A percentile compares a stretch with the other conserved stretches of the same genome.
phyloP scores from a whole-genome alignment of 805 yeast genomes.

The Naumovozyma dairenensis region DNA sequence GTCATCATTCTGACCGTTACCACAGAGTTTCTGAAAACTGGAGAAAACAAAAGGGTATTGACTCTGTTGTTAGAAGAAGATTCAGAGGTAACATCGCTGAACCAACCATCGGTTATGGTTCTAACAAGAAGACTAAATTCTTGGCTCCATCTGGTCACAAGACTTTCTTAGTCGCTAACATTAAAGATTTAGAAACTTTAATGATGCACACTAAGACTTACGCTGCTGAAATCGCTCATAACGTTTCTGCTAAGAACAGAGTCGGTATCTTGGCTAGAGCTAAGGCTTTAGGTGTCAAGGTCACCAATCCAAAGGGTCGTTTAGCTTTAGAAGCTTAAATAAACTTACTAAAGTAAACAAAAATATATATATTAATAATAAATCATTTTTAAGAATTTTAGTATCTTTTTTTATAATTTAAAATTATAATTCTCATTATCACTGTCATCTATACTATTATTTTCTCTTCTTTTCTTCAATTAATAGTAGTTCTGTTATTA shows the following conservation, averaged over 20 bases:
- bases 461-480: too few relatives aligned
- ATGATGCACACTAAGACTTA: constrained; percentile 92
- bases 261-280: constrained; percentile 89
- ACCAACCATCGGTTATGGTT: constrained; percentile 99
- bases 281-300: constrained; percentile 92
- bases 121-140: constrained; percentile 95
- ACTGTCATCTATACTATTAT: too few relatives aligned
- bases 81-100: constrained; percentile 97
- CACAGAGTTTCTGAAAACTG: constrained; percentile 94
- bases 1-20: constrained; percentile 99
- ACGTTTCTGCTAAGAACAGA: constrained; percentile 94
- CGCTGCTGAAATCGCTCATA: constrained; percentile 99
- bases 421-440: too few relatives aligned
- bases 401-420: too few relatives aligned
- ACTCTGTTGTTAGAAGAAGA: constrained; percentile 97
- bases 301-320: constrained; percentile 97
- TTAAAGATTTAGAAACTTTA: constrained; percentile 83
- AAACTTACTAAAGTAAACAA: neutral
- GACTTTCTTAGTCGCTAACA: constrained; percentile 83
- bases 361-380: too few relatives aligned
- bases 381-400: too few relatives aligned
- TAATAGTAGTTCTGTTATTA: too few relatives aligned
- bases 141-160: constrained; percentile 94
- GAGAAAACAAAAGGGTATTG: constrained; percentile 99
- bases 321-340: constrained; percentile 76